Evolutionary conservation across 1,139 yeast genomes (phyloP).

Genomic region (Blastobotrys serpentis): DNA sequence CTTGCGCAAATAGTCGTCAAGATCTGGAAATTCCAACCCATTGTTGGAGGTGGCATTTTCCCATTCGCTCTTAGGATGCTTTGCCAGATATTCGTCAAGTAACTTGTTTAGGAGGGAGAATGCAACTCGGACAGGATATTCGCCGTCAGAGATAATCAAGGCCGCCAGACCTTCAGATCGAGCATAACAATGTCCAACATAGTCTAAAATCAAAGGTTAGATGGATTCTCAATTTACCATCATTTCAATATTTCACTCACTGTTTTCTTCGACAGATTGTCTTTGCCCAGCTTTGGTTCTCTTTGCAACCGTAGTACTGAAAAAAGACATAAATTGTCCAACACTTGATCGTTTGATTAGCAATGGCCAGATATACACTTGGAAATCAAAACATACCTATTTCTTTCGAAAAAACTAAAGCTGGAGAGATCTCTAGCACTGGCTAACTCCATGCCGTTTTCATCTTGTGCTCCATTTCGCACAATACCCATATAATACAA

Average conservation of each 20-base stretch:
- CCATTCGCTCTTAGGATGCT: slow-evolving; percentile 80
- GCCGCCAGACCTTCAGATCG: slow-evolving; percentile 93
- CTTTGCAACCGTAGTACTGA: slow-evolving; percentile 84
- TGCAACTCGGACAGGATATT: slow-evolving; percentile 97
- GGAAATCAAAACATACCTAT: slow-evolving; percentile 38
- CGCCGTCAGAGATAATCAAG: slow-evolving; percentile 88
- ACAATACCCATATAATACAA: slow-evolving; percentile 85
- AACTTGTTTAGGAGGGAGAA: slow-evolving; percentile 87
- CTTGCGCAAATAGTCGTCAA: slow-evolving; percentile 69
- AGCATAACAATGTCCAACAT: slow-evolving; percentile 84
- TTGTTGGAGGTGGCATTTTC: slow-evolving; percentile 44
- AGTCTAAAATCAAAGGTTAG: slow-evolving; percentile 47
- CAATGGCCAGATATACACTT: background rate
- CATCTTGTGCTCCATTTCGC: slow-evolving; percentile 51
- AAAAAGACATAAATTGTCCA: slow-evolving; percentile 87
- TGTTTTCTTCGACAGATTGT: slow-evolving; percentile 91
- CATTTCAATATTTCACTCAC: slow-evolving; percentile 17
- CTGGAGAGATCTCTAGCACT: slow-evolving; percentile 79
- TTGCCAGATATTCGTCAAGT: slow-evolving; percentile 82
- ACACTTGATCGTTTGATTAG: slow-evolving; percentile 26
- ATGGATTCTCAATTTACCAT: too few species aligned
- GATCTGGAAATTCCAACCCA: slow-evolving; percentile 56
- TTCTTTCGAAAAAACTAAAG: slow-evolving; percentile 84
- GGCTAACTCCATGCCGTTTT: slow-evolving; percentile 68
- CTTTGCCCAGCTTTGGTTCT: slow-evolving; percentile 89